Conservation (phyloP, 2,329 filamentous ascomycete species). For the Verticillium zaregamsianum region DNA sequence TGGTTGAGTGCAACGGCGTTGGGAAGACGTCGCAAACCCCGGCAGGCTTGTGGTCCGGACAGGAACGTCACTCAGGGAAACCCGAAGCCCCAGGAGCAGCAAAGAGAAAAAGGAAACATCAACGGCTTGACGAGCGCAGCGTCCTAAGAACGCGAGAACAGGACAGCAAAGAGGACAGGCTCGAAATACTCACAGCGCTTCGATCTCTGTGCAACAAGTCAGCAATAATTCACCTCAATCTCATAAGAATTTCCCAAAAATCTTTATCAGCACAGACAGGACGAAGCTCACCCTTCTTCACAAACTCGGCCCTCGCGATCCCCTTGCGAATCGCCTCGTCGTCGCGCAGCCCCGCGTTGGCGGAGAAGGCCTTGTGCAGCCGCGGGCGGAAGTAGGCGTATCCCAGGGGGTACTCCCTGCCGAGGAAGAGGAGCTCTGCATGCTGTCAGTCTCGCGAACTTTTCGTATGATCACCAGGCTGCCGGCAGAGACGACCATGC, state of each 20-base stretch:
- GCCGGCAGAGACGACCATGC: background rate
- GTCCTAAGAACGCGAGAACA: background rate
- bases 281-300: constrained; percentile 72
- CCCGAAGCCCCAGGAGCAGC: too few relatives aligned
- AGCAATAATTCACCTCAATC: too few relatives aligned
- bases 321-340: constrained; percentile 71
- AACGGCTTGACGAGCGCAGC: too few relatives aligned
- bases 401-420: constrained; percentile 81
- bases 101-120: too few relatives aligned
- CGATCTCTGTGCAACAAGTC: constrained; percentile 62
- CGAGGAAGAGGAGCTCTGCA: constrained; percentile 77
- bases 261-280: too few relatives aligned
- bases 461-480: background rate
- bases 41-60: too few relatives aligned
- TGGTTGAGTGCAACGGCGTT: too few relatives aligned
- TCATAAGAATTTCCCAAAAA: too few relatives aligned
- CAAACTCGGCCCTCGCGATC: constrained; percentile 76
- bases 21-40: too few relatives aligned
- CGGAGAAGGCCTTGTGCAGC: constrained; percentile 80
- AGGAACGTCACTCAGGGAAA: too few relatives aligned
- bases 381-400: constrained; percentile 75
- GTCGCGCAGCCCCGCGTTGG: constrained; percentile 65
- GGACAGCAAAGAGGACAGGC: background rate
- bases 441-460: background rate
- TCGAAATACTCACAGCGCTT: constrained; percentile 69